Conservation (phyloP, 2,329 filamentous ascomycete genomes). For the Leptosphaerulina australis region DNA sequence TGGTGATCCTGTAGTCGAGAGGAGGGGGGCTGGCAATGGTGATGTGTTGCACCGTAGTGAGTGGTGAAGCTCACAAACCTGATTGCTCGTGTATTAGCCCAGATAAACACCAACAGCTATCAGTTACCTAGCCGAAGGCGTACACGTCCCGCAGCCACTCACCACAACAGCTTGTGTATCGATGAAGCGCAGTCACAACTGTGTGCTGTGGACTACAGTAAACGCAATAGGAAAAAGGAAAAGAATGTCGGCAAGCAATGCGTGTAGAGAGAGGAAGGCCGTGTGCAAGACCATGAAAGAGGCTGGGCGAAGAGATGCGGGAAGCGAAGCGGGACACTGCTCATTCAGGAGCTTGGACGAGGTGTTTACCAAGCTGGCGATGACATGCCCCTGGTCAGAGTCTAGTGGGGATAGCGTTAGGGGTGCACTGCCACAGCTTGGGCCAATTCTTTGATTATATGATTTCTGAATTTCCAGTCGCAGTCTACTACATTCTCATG, state of each 20-base stretch:
- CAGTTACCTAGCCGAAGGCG: conserved; percentile 7
- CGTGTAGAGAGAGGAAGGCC: neutral
- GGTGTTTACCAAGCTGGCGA: conserved; percentile 8
- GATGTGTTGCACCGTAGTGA: neutral
- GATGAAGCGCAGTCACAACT: too few relatives aligned
- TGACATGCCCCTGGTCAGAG: conserved; percentile 6
- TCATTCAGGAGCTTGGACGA: conserved; percentile 14
- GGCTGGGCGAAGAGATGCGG: conserved; percentile 1
- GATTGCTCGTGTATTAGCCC: conserved; percentile 20
- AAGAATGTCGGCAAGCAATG: conserved; percentile 8
- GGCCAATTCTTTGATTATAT: neutral
- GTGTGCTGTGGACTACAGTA: neutral
- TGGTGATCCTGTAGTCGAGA: conserved; percentile 1
- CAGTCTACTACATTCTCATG: neutral
- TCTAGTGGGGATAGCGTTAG: conserved; percentile 2
- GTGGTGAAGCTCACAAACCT: conserved; percentile 25
- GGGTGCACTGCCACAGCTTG: conserved; percentile 8
- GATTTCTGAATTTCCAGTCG: conserved; percentile 1
- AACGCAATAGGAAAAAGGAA: conserved; percentile 1
- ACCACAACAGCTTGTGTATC: neutral
- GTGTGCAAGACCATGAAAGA: too few relatives aligned
- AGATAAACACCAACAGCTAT: conserved; percentile 5
- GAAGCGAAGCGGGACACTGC: conserved; percentile 1
- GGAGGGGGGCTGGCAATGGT: neutral
- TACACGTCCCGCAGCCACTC: conserved; percentile 13